Percentiles rank a stretch among this genome's conserved stretches.
These are phyloP conservation scores for Colletotrichum musae DNA, from an alignment of 2,329 filamentous ascomycete species.

Conservation along the genomic window DNA sequence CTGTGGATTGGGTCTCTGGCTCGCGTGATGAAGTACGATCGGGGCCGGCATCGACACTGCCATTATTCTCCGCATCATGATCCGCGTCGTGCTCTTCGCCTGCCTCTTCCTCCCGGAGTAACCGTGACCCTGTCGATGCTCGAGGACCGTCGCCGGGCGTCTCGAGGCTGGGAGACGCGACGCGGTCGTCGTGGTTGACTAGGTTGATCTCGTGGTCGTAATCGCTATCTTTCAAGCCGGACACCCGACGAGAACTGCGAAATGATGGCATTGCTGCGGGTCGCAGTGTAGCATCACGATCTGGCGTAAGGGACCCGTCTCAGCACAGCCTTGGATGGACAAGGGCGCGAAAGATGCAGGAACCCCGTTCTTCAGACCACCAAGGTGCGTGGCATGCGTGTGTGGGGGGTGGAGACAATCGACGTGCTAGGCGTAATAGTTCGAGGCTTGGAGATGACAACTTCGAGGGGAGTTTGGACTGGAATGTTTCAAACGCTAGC, in stretches of 20 bases:
- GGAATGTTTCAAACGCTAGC: conserved; percentile 23
- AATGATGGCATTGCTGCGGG: conserved; percentile 52
- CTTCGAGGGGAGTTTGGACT: not conserved
- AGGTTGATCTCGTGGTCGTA: conserved; percentile 81
- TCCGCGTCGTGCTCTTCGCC: conserved; percentile 8
- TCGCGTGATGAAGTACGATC: conserved; percentile 8
- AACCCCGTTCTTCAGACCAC: not conserved
- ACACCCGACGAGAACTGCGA: conserved; percentile 68
- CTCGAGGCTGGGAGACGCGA: conserved; percentile 30
- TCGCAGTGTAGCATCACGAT: conserved; percentile 20
- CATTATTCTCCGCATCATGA: not conserved
- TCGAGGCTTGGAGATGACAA: conserved; percentile 1
- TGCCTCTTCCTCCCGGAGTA: conserved; percentile 33
- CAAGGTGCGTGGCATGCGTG: conserved; percentile 27
- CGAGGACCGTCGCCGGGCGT: conserved; percentile 18
- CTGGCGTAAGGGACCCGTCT: not conserved
- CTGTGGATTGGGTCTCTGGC: conserved; percentile 8
- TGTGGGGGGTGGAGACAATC: conserved; percentile 39
- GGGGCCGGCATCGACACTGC: conserved; percentile 2
- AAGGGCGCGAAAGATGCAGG: not conserved
- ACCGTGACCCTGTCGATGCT: conserved; percentile 29
- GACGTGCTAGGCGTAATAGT: not conserved
- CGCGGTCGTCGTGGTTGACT: conserved; percentile 66
- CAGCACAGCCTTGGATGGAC: not conserved
- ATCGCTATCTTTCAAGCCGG: conserved; percentile 70